Evolutionary conservation across 345 rosid genomes (phyloP).

Genomic region (Hibiscus trionum): DNA sequence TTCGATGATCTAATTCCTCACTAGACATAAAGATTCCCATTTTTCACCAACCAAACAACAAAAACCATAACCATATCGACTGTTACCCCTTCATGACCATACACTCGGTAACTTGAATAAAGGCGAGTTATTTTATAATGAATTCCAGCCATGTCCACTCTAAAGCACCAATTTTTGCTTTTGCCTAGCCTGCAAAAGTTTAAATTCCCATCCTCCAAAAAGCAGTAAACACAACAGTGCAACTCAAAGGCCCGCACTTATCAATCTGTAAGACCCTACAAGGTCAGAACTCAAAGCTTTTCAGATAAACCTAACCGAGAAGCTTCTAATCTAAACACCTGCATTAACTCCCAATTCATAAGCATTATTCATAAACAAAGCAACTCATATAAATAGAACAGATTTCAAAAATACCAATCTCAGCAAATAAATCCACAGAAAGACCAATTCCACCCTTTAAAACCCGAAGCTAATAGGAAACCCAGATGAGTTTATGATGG

Average conservation of each 20-base stretch:
- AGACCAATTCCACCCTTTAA: background rate
- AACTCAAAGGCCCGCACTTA: no score
- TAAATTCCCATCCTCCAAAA: background rate
- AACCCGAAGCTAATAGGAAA: background rate
- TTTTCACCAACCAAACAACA: no score
- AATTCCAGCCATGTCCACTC: background rate
- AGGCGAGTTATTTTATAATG: background rate
- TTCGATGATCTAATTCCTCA: background rate
- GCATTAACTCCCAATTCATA: background rate
- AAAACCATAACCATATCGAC: background rate
- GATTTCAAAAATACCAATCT: background rate
- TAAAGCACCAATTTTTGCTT: background rate
- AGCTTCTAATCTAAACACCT: background rate
- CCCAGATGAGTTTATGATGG: constrained; percentile 10
- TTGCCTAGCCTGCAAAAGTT: background rate
- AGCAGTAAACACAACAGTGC: background rate
- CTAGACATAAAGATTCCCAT: no score
- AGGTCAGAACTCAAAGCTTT: background rate
- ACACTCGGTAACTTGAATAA: background rate
- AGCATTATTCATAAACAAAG: no score
- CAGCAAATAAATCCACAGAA: background rate
- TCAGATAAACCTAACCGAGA: background rate
- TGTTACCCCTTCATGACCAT: background rate
- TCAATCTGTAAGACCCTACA: no score
- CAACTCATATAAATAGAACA: background rate